These are phyloP conservation scores for Lactarius akahatsu DNA, from an alignment of 768 basidiomycete species.

Conservation along the genomic window DNA sequence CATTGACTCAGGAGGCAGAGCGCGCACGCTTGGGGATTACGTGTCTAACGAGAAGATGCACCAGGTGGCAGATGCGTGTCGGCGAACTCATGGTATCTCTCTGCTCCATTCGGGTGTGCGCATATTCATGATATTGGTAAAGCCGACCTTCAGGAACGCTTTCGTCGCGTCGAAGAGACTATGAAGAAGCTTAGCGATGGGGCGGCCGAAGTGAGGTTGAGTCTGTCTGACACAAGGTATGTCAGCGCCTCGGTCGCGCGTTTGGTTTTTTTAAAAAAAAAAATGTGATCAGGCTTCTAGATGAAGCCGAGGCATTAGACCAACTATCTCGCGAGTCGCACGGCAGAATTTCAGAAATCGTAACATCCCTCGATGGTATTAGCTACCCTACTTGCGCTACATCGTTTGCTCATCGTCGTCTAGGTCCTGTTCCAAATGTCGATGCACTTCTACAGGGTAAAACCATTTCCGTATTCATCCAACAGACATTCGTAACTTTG, in stretches of 20 bases:
- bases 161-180: conserved; percentile 38
- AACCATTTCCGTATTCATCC: background rate
- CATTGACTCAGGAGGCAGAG: conserved; percentile 67
- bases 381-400: background rate
- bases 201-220: conserved; percentile 24
- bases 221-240: conserved; percentile 24
- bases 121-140: conserved; percentile 4
- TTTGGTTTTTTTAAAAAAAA: background rate
- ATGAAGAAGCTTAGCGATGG: conserved; percentile 30
- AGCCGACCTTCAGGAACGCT: conserved; percentile 53
- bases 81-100: conserved; percentile 61
- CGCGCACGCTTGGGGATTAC: conserved; percentile 75
- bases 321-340: conserved; percentile 21
- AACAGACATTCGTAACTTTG: background rate
- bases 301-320: conserved; percentile 24
- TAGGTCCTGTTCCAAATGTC: conserved; percentile 48
- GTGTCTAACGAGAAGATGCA: conserved; percentile 78
- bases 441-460: conserved; percentile 57
- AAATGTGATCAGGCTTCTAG: conserved; percentile 14
- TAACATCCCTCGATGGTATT: conserved; percentile 23
- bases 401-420: conserved; percentile 2
- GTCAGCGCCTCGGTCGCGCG: background rate
- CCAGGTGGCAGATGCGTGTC: conserved; percentile 72
- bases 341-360: conserved; percentile 21
- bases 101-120: conserved; percentile 8